Evolutionary conservation across 2,329 filamentous ascomycete species (phyloP), one percentile per base, ranked within the genome.

Genomic region (Orbilia oligospora): DNA sequence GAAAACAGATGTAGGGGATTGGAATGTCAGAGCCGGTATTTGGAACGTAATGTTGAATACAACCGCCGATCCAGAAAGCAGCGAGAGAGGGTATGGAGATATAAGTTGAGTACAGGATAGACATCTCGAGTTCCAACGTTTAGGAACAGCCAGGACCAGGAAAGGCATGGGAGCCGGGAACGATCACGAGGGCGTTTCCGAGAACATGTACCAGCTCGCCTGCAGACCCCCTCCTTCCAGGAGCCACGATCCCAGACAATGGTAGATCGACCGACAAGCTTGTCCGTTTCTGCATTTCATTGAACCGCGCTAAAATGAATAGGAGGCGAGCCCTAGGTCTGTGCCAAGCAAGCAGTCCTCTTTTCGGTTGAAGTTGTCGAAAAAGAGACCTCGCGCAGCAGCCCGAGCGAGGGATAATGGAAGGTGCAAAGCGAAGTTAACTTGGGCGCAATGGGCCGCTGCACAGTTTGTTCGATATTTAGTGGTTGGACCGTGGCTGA

Each of bases 321-420:
- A 68, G 75, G 68, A 72, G 75, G 63, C 63, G 58, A 63, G 61
- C 67, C 58, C 73, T 68, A 71, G 73, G 51, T 68, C 16, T 44
- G 44, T 67, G 73, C 73, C 73, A 77, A 77, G 72, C 61, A 46
- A 56, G 49, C 24, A 20, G 33, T 53, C 51, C 58, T 68, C 68
- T 27, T 51, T 67, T 78, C 75, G 75, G 68, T 72, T 78, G 68
- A 78, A 72, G 63, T 72, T 72, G 75, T 71, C 75, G 46, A 78
- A 72, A 72, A 49, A 20, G 27, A 58, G 51, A 24, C 63, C 73
- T 49, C 49, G 18, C 49, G 24, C 27, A 46, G 56, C 66, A 71
- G 53, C 67, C 24, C 24, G 72, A 53, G 44, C n/a, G 53, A 46
- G 44, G 48, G 48, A 72, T 67, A 27, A 55, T 22, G 41, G 46